Evolutionary conservation across 257 asterid genomes (phyloP).

Genomic region (Paraleonurus japonicus): DNA sequence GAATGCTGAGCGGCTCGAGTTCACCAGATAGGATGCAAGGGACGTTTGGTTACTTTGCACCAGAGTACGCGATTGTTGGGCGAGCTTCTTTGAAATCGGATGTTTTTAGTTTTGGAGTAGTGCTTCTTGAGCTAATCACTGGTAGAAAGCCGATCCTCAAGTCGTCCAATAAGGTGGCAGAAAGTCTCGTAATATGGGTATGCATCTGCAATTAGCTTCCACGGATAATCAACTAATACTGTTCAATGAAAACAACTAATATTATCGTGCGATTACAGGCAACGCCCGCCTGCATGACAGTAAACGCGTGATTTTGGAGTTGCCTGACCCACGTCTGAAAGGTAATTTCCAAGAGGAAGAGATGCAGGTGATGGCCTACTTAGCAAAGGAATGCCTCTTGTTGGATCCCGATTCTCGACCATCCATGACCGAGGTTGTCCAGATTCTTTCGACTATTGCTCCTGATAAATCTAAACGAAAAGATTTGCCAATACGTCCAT

Average conservation of each 20-base stretch:
- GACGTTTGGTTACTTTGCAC: constrained; percentile 97
- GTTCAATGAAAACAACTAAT: too few relatives aligned
- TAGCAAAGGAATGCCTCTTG: constrained; percentile 89
- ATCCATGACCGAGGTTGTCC: constrained; percentile 91
- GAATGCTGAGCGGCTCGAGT: constrained; percentile 62
- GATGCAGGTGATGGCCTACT: constrained; percentile 92
- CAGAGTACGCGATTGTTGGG: constrained; percentile 86
- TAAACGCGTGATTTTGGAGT: constrained; percentile 68
- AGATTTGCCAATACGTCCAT: constrained; percentile 42
- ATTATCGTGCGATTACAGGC: constrained; percentile 52
- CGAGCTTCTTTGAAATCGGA: constrained; percentile 87
- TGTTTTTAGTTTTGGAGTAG: constrained; percentile 98
- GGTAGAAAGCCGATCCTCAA: constrained; percentile 80
- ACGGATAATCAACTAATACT: too few relatives aligned
- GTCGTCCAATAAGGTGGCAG: constrained; percentile 51
- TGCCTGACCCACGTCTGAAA: constrained; percentile 74
- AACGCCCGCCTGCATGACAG: constrained; percentile 76
- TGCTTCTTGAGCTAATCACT: constrained; percentile 87
- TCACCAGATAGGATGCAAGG: constrained; percentile 98
- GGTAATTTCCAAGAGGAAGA: constrained; percentile 77
- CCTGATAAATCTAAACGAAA: constrained; percentile 74
- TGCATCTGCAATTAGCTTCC: too few relatives aligned
- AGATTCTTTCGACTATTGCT: constrained; percentile 77
- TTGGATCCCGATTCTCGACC: constrained; percentile 96
- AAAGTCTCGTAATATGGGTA: constrained; percentile 99